Percentiles rank a stretch among this genome's conserved stretches.
Evolutionary conservation across 2,329 filamentous ascomycete species (phyloP).

Genomic region (Fusarium sp.): DNA sequence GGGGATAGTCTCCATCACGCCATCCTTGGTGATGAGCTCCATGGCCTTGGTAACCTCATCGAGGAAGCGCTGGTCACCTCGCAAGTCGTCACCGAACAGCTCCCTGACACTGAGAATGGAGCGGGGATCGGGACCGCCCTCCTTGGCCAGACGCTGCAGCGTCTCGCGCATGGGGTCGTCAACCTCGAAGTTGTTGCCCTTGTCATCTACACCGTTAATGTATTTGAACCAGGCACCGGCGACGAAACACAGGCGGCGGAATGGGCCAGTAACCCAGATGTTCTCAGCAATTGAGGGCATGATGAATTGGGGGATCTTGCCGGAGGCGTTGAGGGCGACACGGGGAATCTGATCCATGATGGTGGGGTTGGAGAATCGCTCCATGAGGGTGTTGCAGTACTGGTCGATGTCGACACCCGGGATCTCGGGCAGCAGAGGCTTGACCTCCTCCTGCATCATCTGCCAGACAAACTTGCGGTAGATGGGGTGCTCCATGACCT

Average conservation of each 20-base stretch:
- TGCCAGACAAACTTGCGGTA: constrained; percentile 65
- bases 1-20: constrained; percentile 64
- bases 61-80: constrained; percentile 63
- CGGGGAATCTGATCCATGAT: constrained; percentile 70
- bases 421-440: constrained; percentile 66
- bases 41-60: constrained; percentile 63
- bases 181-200: constrained; percentile 58
- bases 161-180: constrained; percentile 66
- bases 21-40: constrained; percentile 63
- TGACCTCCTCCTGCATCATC: constrained; percentile 70
- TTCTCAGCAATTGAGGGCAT: constrained; percentile 64
- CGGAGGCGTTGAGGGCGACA: constrained; percentile 66
- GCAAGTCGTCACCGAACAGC: constrained; percentile 68
- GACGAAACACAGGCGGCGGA: constrained; percentile 65
- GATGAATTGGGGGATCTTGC: constrained; percentile 69
- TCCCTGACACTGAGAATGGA: constrained; percentile 62
- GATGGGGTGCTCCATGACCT: constrained; percentile 65
- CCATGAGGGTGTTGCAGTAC: constrained; percentile 68
- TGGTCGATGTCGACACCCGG: constrained; percentile 65
- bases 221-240: constrained; percentile 67
- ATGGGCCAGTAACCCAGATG: constrained; percentile 62
- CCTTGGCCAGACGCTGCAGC: constrained; percentile 62
- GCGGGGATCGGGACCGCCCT: constrained; percentile 59
- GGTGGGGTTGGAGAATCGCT: constrained; percentile 70
- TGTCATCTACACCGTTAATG: constrained; percentile 65